phyloP scores from a whole-genome alignment of 2,329 filamentous ascomycete genomes.

The Microsporum audouinii region DNA sequence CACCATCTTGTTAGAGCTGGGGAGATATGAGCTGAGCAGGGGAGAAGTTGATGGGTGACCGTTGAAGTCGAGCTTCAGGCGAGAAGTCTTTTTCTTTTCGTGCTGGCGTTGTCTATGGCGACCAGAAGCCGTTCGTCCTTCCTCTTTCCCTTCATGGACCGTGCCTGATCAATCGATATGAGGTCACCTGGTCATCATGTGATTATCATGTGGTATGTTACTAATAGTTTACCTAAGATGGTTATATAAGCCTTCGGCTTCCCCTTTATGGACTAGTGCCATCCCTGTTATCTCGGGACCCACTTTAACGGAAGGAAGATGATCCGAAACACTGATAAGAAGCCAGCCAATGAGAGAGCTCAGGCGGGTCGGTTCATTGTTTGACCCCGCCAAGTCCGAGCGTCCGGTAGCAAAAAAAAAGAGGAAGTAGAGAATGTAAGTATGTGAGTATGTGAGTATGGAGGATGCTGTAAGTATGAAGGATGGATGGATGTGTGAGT shows the following conservation, averaged over 20 bases:
- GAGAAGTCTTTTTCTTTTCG: neutral
- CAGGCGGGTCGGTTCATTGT: neutral
- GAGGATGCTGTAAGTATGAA: too few species aligned
- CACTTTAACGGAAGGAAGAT: neutral
- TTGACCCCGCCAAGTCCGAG: neutral
- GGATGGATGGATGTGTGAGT: too few species aligned
- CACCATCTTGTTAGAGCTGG: conserved; percentile 28
- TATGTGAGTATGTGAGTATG: neutral
- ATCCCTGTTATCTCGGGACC: neutral
- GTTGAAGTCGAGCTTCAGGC: neutral
- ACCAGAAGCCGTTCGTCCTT: neutral
- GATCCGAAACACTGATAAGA: conserved; percentile 1
- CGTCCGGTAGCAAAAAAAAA: neutral
- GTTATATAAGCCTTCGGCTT: neutral
- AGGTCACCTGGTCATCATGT: neutral
- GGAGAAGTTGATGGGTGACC: neutral
- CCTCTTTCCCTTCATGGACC: neutral
- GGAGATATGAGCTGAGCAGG: neutral
- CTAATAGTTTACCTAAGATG: neutral
- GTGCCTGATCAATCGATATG: neutral
- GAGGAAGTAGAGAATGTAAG: neutral
- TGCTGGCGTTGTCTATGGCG: neutral
- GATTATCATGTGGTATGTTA: neutral
- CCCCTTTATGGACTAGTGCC: neutral
- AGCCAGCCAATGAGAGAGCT: neutral